Base-by-base conservation (phyloP, 2,329 filamentous ascomycete genomes). In the Hymenoscyphus linearis region DNA sequence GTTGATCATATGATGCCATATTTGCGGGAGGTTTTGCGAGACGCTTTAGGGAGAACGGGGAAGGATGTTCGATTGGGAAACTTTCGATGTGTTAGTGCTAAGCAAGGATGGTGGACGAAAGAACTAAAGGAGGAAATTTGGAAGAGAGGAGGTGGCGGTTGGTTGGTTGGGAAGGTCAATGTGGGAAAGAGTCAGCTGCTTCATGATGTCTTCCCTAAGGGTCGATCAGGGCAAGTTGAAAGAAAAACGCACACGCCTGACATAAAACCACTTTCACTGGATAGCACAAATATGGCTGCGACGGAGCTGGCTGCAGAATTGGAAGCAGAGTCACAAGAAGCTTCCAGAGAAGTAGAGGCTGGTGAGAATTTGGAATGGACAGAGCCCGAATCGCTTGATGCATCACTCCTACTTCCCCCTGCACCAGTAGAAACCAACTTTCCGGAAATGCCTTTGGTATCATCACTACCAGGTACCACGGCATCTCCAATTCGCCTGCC, bases 81-180 rank as follows among this genome's bases (percentile, higher is more conserved):
- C 69, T 79, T 98, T 12, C 82, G 84, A 65, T 91, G 91, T 71
- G 92, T 99, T 50, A 97, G 93, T 70, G 86, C 93, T 10, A 89
- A 89, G 71, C 82, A 90, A 62, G 83, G 84, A 10, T 99, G 96
- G 95, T 97, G 93, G 91, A 96, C 93, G 0, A 89, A 84, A 66
- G 80, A 89, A 56, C 77, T 99, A 60, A 96, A 91, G 74, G 87
- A 96, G 67, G 88, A 93, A 55, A 92, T 99, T 54, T 93, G 86
- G 82, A 77, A 86, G 52, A 84, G 90, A 55, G 92, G 91, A 3
- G 93, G 93, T 4, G 95, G 87, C 16, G 88, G 90, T 16, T 99
- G 95, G 93, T 87, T 99, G 80, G 89, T 99, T 2, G 95, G 95
- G n/a, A 98, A 96, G 75, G 91, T 92, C 65, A 99, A 99, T 71